A percentile compares a stretch with the other conserved stretches of the same genome.
Evolutionary conservation across 768 basidiomycete species (phyloP).

Genomic region (Kwoniella botswanensis): DNA sequence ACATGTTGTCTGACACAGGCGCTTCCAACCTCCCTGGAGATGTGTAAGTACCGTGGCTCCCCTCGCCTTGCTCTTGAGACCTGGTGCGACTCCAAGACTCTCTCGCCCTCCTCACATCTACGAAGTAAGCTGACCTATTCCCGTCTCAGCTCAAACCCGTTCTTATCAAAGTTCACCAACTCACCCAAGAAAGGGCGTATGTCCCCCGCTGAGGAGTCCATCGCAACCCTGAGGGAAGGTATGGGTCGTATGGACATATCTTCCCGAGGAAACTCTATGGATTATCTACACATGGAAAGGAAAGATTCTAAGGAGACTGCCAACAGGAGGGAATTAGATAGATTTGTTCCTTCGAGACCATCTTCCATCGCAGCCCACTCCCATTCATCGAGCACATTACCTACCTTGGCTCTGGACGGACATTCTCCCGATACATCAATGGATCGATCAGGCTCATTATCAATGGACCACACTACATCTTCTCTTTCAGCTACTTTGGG

Average conservation of each 20-base stretch:
- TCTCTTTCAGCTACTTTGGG: conserved; percentile 46
- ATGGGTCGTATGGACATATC: conserved; percentile 50
- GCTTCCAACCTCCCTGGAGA: conserved; percentile 31
- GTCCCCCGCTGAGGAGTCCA: conserved; percentile 30
- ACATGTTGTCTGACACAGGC: conserved; percentile 18
- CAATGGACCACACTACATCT: conserved; percentile 35
- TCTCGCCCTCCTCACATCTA: neutral
- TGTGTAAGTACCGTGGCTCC: conserved; percentile 28
- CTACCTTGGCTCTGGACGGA: conserved; percentile 39
- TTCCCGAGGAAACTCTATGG: conserved; percentile 19
- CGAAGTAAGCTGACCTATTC: neutral
- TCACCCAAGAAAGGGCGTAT: conserved; percentile 33
- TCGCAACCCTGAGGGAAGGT: conserved; percentile 43
- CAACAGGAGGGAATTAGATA: conserved; percentile 36
- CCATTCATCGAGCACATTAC: conserved; percentile 41
- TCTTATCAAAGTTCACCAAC: conserved; percentile 34
- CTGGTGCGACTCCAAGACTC: neutral
- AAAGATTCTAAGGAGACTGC: conserved; percentile 10
- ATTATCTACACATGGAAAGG: conserved; percentile 19
- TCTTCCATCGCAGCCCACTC: conserved; percentile 43
- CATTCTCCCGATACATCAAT: conserved; percentile 37
- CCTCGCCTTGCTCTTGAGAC: neutral
- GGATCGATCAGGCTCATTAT: conserved; percentile 13
- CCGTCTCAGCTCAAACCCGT: conserved; percentile 43
- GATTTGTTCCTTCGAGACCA: conserved; percentile 52